Evolutionary conservation across 179 eudicot species (phyloP).

Genomic region (Patellifolia procumbens): DNA sequence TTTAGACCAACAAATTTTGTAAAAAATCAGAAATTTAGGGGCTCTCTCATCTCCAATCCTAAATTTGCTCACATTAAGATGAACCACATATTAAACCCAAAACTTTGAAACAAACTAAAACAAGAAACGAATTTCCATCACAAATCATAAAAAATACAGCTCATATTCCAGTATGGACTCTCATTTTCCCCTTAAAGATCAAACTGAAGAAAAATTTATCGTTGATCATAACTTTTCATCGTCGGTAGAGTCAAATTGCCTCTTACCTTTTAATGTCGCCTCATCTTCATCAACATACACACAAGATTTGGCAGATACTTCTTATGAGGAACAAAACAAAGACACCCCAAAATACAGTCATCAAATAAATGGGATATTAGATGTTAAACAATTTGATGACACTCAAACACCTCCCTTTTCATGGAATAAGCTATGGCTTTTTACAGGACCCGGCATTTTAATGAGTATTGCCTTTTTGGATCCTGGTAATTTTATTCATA

Average conservation of each 20-base stretch:
- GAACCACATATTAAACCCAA: conserved; percentile 22
- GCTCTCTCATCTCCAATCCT: background rate
- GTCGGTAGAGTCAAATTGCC: conserved; percentile 18
- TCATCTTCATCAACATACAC: conserved; percentile 10
- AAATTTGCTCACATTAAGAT: conserved; percentile 13
- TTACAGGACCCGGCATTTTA: conserved; percentile 75
- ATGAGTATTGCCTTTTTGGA: conserved; percentile 88
- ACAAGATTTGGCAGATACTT: background rate
- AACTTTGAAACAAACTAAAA: conserved; percentile 11
- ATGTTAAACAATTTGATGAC: conserved; percentile 2
- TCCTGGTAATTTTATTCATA: conserved; percentile 87
- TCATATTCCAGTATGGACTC: conserved; percentile 16
- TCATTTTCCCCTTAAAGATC: background rate
- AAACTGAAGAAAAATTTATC: background rate
- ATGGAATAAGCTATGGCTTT: conserved; percentile 77
- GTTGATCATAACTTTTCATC: background rate
- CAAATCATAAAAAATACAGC: conserved; percentile 1
- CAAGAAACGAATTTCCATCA: conserved; percentile 6
- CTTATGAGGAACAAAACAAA: conserved; percentile 9
- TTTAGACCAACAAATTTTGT: conserved; percentile 2
- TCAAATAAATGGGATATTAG: conserved; percentile 3
- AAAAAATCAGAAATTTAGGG: background rate
- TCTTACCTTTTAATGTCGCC: conserved; percentile 18
- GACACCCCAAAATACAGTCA: background rate
- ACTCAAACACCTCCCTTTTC: conserved; percentile 49